Base-by-base conservation (phyloP, 2,329 filamentous ascomycete genomes). In the Fulvia fulva region DNA sequence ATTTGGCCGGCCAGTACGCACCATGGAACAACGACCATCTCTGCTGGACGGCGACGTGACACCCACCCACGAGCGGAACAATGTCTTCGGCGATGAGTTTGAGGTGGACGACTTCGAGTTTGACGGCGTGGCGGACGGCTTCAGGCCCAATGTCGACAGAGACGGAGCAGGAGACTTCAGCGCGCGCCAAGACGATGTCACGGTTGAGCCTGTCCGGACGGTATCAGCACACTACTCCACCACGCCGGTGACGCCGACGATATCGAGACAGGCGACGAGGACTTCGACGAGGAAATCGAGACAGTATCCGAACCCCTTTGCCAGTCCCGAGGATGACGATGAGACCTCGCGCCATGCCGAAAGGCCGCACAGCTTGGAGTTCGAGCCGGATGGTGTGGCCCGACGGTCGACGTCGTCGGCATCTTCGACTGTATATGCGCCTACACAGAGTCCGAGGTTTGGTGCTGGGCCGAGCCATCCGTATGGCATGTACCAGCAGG, bases 401-500 rank as follows among this genome's bases (percentile, higher is more conserved):
- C 67, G 68, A 23, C 61, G 71, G 22, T 69, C 70, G 9, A 60
- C 66, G n/a, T 73, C 70, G 9, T 71, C 70, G 9, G 68, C 75
- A 3, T 77, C 72, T 3, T 79, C 77, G 5, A 58, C 61, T 23
- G 56, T 70, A 16, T 73, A 67, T 53, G 70, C 70, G 16, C 71
- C 72, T 32, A 74, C 78, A 3, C 81, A 90, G 57, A 87, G 83
- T 58, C 87, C 88, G 12, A 89, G 91, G 64, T 82, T 83, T 54
- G 88, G 86, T 6, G 83, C 86, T 1, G 85, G 83, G 3, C 90
- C 91, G 19, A 94, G 89, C 54, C 89, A 94, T 73, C 89, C 90
- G 0, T 96, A 95, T 71, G 84, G 84, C 65, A 87, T 93, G 84
- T 95, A 95, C 72, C 84, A 87, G 6, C 91, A 96, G 70, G 83